Base-by-base conservation (phyloP, 2,329 filamentous ascomycete species). In the Ophiostoma triangulosporum region DNA sequence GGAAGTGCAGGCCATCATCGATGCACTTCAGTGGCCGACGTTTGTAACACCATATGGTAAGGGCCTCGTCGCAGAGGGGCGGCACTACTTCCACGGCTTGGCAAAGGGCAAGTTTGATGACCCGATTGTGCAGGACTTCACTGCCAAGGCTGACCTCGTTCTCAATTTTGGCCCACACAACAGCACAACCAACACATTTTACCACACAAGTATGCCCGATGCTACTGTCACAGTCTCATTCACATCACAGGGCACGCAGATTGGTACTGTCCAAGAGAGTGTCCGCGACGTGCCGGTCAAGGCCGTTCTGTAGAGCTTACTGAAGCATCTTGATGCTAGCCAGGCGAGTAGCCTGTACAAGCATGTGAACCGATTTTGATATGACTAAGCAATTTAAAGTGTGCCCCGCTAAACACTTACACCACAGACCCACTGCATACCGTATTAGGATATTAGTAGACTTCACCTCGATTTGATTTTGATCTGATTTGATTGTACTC, bases 11-110 rank as follows among this genome's bases (percentile, higher is more conserved):
- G 77, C 78, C 8, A 71, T 95, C 15, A 71, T 94, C 50, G 73
- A 83, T 56, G 86, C 83, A 66, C 86, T 86, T 1, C 73, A 79
- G 4, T 71, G 95, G 6, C 88, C 89, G 4, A 83, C 86, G 0
- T 94, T 93, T 61, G 86, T 90, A n/a, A 85, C 88, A 0, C 87
- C 88, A 2, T 94, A 94, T 85, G 88, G 88, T 45, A 95, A 95
- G 70, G 80, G 88, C 20, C 84, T 86, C 17, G 77, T 95, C 45
- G 77, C 93, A 61, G 88, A 95, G 67, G 77, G 76, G 1, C 75
- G 35, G 3, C 35, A 14, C 8, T 36, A 36, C 8, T 36, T 36
- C n/a, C n/a, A 36, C 14, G 35, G 35, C 4, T 17, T 36, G 2
- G 15, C n/a, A 12, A 17, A 17, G 35, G 35, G 35, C 35, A 36